Evolutionary conservation across 805 yeast species (phyloP), one percentile per base, ranked within the genome.

Genomic region (Candida berthetii): DNA sequence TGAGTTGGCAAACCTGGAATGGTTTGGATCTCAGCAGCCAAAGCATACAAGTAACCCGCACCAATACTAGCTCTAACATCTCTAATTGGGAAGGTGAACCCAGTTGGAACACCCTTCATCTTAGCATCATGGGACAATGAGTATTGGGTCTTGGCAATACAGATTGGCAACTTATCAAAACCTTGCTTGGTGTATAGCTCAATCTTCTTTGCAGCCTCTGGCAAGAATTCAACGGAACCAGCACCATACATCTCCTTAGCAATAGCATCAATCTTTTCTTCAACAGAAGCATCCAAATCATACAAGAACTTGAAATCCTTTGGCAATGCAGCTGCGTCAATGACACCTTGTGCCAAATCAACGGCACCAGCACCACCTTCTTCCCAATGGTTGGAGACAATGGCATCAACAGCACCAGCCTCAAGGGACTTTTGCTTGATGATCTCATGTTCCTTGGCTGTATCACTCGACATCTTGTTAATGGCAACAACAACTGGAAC

Each of bases 91-190:
- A 91, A 85, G 15, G 80, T 85, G 71, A 90, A 91, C 8, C 95
- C 96, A 17, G 84, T 78, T 50, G 99, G 99, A 35, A 88, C 96
- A 60, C 96, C 96, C 69, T 90, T 90, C 63, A 93, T 75, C 18
- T 78, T 69, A 35, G 98, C 89, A 65, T 91, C 98, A 60, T 90
- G 97, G 3, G 97, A 89, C 52, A 91, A 72, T 1, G 96, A 88
- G 72, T 91, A 91, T 66, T 91, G 99, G 2, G 99, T 91, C 74
- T 91, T 91, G 44, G 99, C 99, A 57, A 91, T 85, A 68, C 99
- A 91, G 53, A 91, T 82, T 43, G 98, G 99, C 60, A 91, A 71
- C 58, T 88, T 79, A 48, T 82, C 89, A 63, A 84, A 91, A 3
- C 97, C 97, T 70, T 89, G 96, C 39, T 72, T 64, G 29, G 88